Conservation (phyloP, 2,329 filamentous ascomycete species). For the Diatrype stigma region DNA sequence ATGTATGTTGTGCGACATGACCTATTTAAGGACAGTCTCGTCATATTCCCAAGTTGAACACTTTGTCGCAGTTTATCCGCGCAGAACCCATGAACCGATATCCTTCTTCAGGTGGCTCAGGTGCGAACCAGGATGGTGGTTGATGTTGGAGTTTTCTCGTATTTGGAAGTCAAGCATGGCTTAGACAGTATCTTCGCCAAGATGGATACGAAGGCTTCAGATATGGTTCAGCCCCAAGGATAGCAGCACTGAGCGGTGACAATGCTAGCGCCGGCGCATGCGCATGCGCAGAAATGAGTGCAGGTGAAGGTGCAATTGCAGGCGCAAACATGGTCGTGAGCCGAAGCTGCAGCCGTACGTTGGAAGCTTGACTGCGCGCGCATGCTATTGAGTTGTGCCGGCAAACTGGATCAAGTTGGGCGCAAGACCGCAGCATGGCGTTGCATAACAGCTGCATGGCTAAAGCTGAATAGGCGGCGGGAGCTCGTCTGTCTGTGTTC, state of each 20-base stretch:
- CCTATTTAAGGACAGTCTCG: not conserved
- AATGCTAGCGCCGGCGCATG: too few species aligned
- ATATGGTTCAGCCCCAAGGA: not conserved
- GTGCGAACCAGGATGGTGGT: not conserved
- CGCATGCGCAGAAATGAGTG: too few species aligned
- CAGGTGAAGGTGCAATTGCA: not conserved
- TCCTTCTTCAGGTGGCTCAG: not conserved
- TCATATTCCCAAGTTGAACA: not conserved
- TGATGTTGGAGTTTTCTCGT: not conserved
- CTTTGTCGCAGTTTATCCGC: not conserved
- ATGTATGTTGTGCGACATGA: not conserved
- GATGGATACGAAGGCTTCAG: not conserved
- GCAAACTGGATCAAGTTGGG: too few species aligned
- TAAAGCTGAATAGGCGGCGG: too few species aligned
- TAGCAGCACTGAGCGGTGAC: not conserved
- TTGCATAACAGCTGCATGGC: too few species aligned
- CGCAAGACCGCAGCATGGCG: too few species aligned
- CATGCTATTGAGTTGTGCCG: too few species aligned
- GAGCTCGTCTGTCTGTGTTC: too few species aligned
- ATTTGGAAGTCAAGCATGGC: not conserved
- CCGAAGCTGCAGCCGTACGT: not conserved
- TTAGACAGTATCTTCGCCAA: too few species aligned
- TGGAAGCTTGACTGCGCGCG: not conserved
- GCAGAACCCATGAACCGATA: not conserved
- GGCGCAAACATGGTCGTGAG: too few species aligned